Evolutionary conservation across 176 grass and related monocot genomes (phyloP), one percentile per base, ranked within the genome.

Genomic region (Oryza nivara): DNA sequence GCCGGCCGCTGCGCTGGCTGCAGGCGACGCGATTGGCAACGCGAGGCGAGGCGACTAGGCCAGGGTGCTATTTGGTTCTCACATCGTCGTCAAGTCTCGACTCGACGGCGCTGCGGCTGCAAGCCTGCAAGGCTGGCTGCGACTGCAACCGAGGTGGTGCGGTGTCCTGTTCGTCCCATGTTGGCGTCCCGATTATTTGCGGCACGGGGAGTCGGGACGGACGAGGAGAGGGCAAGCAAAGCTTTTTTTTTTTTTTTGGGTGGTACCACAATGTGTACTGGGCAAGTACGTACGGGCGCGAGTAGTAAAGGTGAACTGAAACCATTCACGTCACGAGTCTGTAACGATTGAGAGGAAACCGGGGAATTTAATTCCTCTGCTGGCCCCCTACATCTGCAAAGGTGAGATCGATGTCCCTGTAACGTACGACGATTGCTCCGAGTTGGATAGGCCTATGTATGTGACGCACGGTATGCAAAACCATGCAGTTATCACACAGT

Each of bases 21-120:
- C 70, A 73, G 43, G 43, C 70, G 44, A 48, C 9, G 72, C 72
- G 72, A 30, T 73, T 47, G 70, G 41, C 40, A 8, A 44, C 43
- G 43, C 9, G 43, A 46, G 20, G 20, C 9, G 9, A 5, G 36
- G 19, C 36, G 40, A 23, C 7, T 72, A 9, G 11, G 35, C 4
- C 35, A 5, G 46, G 46, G 46, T 7, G 41, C 9, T 44, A 44
- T 32, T 43, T 43, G 43, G 9, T 44, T 44, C 3, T 49, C 51
- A 19, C 51, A 19, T 19, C 51, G 51, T 19, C 51, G 51, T 56
- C 47, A 13, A 12, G 12, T 49, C 51, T 56, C 51, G 51, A 13
- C 51, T 56, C 16, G 16, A 56, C 16, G 17, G 9, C 5, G 1
- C 16, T 19, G 49, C 49, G 14, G 15, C 49, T 17, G 49, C 46